Evolutionary conservation across 1,139 yeast species (phyloP).

Genomic region (Pichia sorboxylosa): DNA sequence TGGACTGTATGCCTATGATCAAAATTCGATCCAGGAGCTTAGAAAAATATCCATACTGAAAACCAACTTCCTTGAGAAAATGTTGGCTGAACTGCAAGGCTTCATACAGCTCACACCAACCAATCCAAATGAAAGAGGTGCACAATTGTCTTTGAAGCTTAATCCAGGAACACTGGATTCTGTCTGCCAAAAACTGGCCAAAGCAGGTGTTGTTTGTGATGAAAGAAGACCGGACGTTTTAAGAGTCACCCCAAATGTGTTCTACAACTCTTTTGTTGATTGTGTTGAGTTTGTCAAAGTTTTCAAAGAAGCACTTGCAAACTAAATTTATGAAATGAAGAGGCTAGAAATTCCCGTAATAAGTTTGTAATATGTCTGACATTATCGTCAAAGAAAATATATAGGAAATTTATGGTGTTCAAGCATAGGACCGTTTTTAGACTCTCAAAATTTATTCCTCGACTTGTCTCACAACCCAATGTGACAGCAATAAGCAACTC

Average conservation of each 20-base stretch:
- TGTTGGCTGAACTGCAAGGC: conserved; percentile 26
- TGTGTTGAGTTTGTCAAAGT: conserved; percentile 36
- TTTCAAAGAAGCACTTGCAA: conserved; percentile 27
- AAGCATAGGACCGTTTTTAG: too few species aligned
- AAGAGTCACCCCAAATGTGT: conserved; percentile 71
- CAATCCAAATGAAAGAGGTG: conserved; percentile 50
- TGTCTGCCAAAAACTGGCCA: conserved; percentile 39
- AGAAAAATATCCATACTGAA: conserved; percentile 46
- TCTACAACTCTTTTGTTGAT: conserved; percentile 69
- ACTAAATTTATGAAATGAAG: too few species aligned
- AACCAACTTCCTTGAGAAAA: conserved; percentile 44
- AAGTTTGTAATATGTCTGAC: too few species aligned
- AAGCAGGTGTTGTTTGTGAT: conserved; percentile 64
- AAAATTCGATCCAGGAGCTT: conserved; percentile 45
- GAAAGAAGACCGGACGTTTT: conserved; percentile 85
- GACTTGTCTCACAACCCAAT: too few species aligned
- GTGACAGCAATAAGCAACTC: too few species aligned
- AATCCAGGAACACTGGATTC: conserved; percentile 53
- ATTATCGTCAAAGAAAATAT: too few species aligned
- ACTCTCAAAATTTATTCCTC: too few species aligned
- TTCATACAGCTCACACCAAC: conserved; percentile 69
- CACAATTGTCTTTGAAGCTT: conserved; percentile 69
- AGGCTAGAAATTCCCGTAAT: too few species aligned
- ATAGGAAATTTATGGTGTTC: too few species aligned
- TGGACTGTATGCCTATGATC: conserved; percentile 49